Evolutionary conservation across 345 rosid species (phyloP).

Genomic region (Sapria himalayana): DNA sequence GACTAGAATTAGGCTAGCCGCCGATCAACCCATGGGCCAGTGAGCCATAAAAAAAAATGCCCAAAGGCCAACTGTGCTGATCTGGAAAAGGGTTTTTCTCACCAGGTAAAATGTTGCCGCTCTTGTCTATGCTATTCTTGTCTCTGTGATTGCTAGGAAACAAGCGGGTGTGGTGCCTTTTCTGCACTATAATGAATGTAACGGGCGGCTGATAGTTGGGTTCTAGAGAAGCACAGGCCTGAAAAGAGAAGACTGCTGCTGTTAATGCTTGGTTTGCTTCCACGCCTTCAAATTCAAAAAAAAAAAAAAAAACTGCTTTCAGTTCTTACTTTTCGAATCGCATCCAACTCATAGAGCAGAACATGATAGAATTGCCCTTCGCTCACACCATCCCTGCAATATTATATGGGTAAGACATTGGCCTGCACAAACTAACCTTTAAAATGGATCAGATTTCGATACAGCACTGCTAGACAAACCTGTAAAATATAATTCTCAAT

Average conservation of each 20-base stretch:
- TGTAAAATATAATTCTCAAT: slow-evolving; percentile 82
- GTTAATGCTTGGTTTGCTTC: too few species aligned
- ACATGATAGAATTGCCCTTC: slow-evolving; percentile 96
- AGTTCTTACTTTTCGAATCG: slow-evolving; percentile 47
- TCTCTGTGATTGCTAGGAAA: slow-evolving; percentile 89
- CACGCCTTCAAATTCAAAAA: too few species aligned
- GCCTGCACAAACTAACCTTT: too few species aligned
- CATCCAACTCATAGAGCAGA: slow-evolving; percentile 64
- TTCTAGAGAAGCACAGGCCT: slow-evolving; percentile 95
- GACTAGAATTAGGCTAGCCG: neutral
- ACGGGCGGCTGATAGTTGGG: slow-evolving; percentile 95
- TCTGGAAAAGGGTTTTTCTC: too few species aligned
- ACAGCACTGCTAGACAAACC: slow-evolving; percentile 16
- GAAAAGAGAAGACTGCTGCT: too few species aligned
- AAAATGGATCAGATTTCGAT: neutral
- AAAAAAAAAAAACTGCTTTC: neutral
- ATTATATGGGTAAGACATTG: neutral
- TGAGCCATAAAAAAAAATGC: too few species aligned
- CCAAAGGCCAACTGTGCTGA: too few species aligned
- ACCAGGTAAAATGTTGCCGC: slow-evolving; percentile 94
- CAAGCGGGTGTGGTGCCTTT: slow-evolving; percentile 87
- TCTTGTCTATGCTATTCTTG: slow-evolving; percentile 69
- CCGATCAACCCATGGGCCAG: too few species aligned
- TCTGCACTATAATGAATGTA: slow-evolving; percentile 95
- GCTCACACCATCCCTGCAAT: slow-evolving; percentile 86